phyloP scores from a whole-genome alignment of 2,329 filamentous ascomycete species.

The Aspergillus spinulosporus region DNA sequence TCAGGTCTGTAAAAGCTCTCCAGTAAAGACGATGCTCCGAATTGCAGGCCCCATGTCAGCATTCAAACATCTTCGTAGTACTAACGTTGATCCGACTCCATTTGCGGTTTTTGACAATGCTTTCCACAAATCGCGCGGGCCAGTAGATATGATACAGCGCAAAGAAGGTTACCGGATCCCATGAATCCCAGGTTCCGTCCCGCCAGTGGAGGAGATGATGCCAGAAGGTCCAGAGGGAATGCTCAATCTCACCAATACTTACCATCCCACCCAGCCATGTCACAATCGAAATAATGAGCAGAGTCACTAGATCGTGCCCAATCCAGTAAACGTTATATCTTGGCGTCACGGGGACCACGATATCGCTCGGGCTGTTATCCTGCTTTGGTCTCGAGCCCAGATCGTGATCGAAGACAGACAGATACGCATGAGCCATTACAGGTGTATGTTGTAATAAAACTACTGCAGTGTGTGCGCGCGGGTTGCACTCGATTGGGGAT shows the following conservation, averaged over 20 bases:
- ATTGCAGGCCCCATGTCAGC: not conserved
- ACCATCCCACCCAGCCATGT: not conserved
- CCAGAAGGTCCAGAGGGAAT: not conserved
- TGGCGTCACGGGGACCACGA: not conserved
- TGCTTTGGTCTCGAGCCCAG: too few relatives aligned
- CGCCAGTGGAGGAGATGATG: not conserved
- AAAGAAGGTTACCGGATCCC: not conserved
- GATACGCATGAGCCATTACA: not conserved
- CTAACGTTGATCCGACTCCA: not conserved
- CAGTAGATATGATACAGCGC: not conserved
- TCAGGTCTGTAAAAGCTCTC: too few relatives aligned
- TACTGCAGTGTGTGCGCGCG: conserved; percentile 3
- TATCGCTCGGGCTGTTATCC: not conserved
- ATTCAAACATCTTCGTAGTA: not conserved
- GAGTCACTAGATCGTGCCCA: not conserved
- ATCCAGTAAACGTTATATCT: not conserved
- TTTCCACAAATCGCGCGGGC: not conserved
- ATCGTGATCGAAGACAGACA: not conserved
- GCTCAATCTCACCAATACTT: not conserved
- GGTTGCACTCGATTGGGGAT: conserved; percentile 2
- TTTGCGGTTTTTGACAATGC: not conserved
- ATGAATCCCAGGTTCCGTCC: not conserved
- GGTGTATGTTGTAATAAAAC: not conserved
- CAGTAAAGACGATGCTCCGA: too few relatives aligned
- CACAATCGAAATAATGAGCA: not conserved